phyloP scores from a whole-genome alignment of 345 rosid species.

The Pseudoturritis turrita region DNA sequence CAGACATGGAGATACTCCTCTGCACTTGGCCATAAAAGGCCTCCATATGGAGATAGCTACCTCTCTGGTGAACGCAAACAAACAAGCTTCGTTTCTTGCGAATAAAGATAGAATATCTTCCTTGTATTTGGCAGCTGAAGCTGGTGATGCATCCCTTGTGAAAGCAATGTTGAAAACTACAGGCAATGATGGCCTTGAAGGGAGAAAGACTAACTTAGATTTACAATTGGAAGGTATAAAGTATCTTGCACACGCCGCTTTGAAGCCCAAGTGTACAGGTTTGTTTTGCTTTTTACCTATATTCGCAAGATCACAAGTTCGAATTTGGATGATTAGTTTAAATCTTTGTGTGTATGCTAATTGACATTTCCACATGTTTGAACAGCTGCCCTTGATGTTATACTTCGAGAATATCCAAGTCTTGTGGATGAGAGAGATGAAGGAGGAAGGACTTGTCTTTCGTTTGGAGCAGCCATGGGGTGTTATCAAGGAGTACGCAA shows the following conservation, averaged over 20 bases:
- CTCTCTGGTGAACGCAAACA: not conserved
- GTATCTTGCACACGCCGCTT: not conserved
- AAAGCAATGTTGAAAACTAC: not conserved
- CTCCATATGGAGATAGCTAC: not conserved
- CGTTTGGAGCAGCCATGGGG: not conserved
- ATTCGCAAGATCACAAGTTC: not conserved
- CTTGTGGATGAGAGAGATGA: not conserved
- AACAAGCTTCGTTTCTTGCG: not conserved
- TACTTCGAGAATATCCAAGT: not conserved
- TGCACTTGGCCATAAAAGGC: not conserved
- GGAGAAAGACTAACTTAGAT: not conserved
- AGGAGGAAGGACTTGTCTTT: conserved; percentile 21
- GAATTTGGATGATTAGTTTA: no score
- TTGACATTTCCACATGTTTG: no score
- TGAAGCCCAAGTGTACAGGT: not conserved
- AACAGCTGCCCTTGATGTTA: not conserved
- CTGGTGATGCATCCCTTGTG: not conserved
- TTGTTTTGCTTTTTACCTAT: not conserved
- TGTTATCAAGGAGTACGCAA: not conserved
- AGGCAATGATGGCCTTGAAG: not conserved
- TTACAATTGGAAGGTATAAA: not conserved
- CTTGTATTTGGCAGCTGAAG: conserved; percentile 11
- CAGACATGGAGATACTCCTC: not conserved
- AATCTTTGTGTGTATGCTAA: no score
- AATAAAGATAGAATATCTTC: not conserved